These are phyloP conservation scores for Fistulinella prunicolor DNA, from an alignment of 768 basidiomycete genomes.

Conservation along the genomic window DNA sequence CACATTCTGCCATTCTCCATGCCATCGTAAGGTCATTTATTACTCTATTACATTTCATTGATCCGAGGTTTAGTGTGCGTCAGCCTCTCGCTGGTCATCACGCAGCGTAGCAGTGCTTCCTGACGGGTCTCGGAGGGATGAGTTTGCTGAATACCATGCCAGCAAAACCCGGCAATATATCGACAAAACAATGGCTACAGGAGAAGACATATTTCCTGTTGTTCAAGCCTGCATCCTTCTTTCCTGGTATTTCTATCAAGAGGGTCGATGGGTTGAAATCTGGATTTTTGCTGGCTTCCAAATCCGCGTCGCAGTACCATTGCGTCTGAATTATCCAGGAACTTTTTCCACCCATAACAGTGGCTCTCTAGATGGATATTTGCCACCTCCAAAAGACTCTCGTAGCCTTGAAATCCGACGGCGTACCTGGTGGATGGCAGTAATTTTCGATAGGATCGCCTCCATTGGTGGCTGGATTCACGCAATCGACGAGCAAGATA, in stretches of 20 bases:
- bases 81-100: slow-evolving; percentile 80
- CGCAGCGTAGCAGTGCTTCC: slow-evolving; percentile 62
- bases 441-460: slow-evolving; percentile 80
- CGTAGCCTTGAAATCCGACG: slow-evolving; percentile 75
- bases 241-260: slow-evolving; percentile 90
- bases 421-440: slow-evolving; percentile 90
- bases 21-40: slow-evolving; percentile 62
- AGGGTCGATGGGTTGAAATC: slow-evolving; percentile 87
- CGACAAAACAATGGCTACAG: slow-evolving; percentile 86
- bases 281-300: slow-evolving; percentile 90
- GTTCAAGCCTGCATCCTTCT: slow-evolving; percentile 85
- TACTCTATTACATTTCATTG: slow-evolving; percentile 9
- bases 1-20: slow-evolving; percentile 86
- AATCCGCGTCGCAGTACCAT: slow-evolving; percentile 75
- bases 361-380: slow-evolving; percentile 72
- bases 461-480: slow-evolving; percentile 86
- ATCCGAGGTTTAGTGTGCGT: slow-evolving; percentile 57
- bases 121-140: slow-evolving; percentile 76
- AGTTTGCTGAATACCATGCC: slow-evolving; percentile 85
- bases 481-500: slow-evolving; percentile 76
- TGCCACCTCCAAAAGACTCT: slow-evolving; percentile 73
- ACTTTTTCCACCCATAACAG: slow-evolving; percentile 70
- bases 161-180: slow-evolving; percentile 86
- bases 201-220: slow-evolving; percentile 81
- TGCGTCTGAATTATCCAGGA: slow-evolving; percentile 83